Base-by-base conservation (phyloP, 352 stramenopile genomes). In the Peronospora farinosa region DNA sequence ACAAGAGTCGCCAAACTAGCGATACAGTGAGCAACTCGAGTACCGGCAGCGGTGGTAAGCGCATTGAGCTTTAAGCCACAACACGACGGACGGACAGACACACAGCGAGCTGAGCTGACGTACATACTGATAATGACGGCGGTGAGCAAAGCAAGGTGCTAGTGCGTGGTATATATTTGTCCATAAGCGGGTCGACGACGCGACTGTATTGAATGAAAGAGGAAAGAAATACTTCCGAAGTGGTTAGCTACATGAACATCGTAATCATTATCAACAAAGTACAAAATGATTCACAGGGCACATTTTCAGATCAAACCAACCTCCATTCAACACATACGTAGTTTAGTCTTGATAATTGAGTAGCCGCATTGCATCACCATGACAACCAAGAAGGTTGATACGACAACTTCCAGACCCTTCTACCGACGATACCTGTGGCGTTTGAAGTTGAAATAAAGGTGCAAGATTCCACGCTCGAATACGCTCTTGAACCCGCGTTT, bases 391-490 rank as follows among this genome's bases (percentile, higher is more conserved):
- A 25, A 28, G 7, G 8, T 27, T 28, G 17, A 42, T 12, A 39
- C 15, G 10, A 25, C 15, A 19, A 17, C 42, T 15, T 21, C 9
- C 35, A 31, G 23, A 28, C 11, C 21, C 8, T 49, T 32, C 28
- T 86, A 99, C 54, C 96, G 80, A 47, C 96, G 84, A 69, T 99
- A 99, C 59, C 94, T 95, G 54, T 97, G 86, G 46, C 91, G 93
- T 62, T 98, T 98, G 69, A 99, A 99, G 62, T 98, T 98, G 69
- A 99, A 99, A 67, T 98, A 98, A 27, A 99, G 79, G 40, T 97
- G 95, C 36, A 99, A 71, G 17, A 99, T 93, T 30, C 97, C 96
- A 23, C 96, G 87, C 59, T 99, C 96, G 67, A 99, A 99, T 17
- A 97, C 92, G 60, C 93, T 98, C 54, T 95, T 93, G 74, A 98